Evolutionary conservation across 306 rosid species (phyloP), one percentile per base, ranked within the genome.

Genomic region (Vigna angularis): DNA sequence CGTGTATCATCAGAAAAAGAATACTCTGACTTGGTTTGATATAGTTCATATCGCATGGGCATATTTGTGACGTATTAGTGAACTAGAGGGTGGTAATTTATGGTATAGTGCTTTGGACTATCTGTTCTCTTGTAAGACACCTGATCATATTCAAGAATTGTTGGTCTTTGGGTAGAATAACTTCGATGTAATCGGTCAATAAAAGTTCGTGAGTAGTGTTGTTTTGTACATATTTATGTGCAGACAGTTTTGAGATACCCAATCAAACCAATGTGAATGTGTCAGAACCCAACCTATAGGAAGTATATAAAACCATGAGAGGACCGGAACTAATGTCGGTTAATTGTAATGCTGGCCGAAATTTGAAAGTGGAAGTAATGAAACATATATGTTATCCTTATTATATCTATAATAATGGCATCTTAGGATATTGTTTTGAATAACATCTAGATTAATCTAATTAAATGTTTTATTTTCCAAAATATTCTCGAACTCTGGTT

Each of bases 31-130:
- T 82, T 32, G 28, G 82, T 76, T 32, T 56, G 70, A 32, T 81
- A 69, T 79, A 18, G 69, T 80, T 72, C 82, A 47, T 78, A 87
- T 87, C 86, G 79, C 85, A 90, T 87, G 91, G 73, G 61, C 58
- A 12, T 74, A 81, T 75, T 66, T 49, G 15, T 34, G 72, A 52
- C 48, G 40, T 63, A 44, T 63, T 71, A 74, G 57, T 68, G 55
- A 69, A 78, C 73, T 74, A 42, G 40, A 28, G 67, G 53, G 26
- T 24, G 49, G 14, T 40, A 50, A 68, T 72, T 44, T 69, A 55
- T 24, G 53, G 30, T 34, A 52, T 62, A 26, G 55, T 59, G 73
- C 67, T 78, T 76, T 76, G 84, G 83, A 51, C 77, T n/a, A 22
- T 81, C 36, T 62, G 63, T 57, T 16, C 28, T 78, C 2, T 20